A percentile compares a stretch with the other conserved stretches of the same genome.
Evolutionary conservation across 768 basidiomycete genomes (phyloP).

Genomic region (Rhodotorula kratochvilovae): DNA sequence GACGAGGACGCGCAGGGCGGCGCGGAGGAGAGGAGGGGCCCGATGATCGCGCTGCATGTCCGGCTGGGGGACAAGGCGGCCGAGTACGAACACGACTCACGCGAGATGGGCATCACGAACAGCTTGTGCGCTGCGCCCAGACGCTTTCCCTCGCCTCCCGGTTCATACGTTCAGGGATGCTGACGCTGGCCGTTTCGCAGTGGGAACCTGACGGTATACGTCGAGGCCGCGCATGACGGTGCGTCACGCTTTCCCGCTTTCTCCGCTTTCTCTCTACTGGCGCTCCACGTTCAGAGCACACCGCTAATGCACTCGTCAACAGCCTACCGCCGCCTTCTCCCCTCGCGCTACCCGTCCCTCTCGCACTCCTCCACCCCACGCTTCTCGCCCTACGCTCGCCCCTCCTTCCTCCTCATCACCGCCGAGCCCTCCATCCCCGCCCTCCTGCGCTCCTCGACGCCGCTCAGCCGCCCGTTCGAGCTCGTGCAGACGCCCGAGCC

Average conservation of each 20-base stretch:
- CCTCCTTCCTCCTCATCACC: conserved; percentile 27
- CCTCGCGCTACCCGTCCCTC: conserved; percentile 9
- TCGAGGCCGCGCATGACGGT: conserved; percentile 29
- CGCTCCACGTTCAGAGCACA: neutral
- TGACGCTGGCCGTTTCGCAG: too few relatives aligned
- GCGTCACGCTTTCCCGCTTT: neutral
- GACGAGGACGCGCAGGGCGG: neutral
- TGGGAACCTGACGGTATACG: conserved; percentile 23
- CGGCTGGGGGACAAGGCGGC: conserved; percentile 26
- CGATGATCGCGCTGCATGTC: conserved; percentile 24
- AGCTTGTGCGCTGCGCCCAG: conserved; percentile 6
- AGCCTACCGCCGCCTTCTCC: conserved; percentile 29
- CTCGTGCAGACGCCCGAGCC: conserved; percentile 20
- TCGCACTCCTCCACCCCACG: neutral
- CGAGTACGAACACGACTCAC: conserved; percentile 31
- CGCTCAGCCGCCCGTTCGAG: conserved; percentile 9
- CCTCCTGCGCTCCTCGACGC: neutral
- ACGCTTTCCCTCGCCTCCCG: too few relatives aligned
- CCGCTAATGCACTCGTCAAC: too few relatives aligned
- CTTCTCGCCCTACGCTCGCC: conserved; percentile 20
- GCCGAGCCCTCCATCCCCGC: conserved; percentile 16
- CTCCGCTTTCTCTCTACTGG: neutral
- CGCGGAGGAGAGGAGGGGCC: neutral
- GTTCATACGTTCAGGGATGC: too few relatives aligned
- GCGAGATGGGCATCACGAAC: conserved; percentile 31